A percentile compares a stretch with the other conserved stretches of the same genome.
Conservation (phyloP, 78 protist genomes). For the Paulinella micropora region DNA sequence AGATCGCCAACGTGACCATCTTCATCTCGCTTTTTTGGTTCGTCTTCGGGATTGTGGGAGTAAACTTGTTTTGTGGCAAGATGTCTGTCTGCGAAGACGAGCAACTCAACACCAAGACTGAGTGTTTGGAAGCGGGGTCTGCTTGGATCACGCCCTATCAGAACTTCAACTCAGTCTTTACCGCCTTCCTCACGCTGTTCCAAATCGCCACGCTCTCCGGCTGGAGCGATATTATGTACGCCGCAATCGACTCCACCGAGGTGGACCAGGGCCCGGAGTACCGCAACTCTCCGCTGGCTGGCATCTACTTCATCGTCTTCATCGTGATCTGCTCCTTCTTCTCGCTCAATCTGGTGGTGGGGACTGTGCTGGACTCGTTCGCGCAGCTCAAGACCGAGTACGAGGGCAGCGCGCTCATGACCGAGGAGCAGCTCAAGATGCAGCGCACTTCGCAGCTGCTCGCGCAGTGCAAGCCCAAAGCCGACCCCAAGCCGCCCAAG, state of each 20-base stretch:
- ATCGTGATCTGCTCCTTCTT: constrained; percentile 15
- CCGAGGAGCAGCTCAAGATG: constrained; percentile 1
- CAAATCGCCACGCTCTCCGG: constrained; percentile 4
- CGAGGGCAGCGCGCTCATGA: constrained; percentile 4
- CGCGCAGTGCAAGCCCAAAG: not conserved
- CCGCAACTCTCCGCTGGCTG: not conserved
- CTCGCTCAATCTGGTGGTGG: not conserved
- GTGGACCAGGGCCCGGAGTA: not conserved
- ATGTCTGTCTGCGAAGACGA: too few species aligned
- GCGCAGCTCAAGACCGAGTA: not conserved
- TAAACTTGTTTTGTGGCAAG: too few species aligned
- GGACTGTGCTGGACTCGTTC: constrained; percentile 5
- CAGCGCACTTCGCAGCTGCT: not conserved
- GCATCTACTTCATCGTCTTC: not conserved
- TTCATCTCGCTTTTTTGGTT: not conserved
- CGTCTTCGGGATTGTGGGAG: constrained; percentile 7
- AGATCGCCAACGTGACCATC: not conserved
- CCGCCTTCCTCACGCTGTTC: constrained; percentile 10
- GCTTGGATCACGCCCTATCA: not conserved
- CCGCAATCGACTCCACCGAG: not conserved
- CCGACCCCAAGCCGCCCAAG: not conserved
- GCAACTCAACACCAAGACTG: not conserved
- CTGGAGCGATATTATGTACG: constrained; percentile 10
- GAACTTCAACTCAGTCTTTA: not conserved
- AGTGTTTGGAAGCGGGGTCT: not conserved